Percentiles rank a stretch among this genome's conserved stretches.
Evolutionary conservation across 345 rosid species (phyloP).

Genomic region (Psidium friedrichsthalianum): DNA sequence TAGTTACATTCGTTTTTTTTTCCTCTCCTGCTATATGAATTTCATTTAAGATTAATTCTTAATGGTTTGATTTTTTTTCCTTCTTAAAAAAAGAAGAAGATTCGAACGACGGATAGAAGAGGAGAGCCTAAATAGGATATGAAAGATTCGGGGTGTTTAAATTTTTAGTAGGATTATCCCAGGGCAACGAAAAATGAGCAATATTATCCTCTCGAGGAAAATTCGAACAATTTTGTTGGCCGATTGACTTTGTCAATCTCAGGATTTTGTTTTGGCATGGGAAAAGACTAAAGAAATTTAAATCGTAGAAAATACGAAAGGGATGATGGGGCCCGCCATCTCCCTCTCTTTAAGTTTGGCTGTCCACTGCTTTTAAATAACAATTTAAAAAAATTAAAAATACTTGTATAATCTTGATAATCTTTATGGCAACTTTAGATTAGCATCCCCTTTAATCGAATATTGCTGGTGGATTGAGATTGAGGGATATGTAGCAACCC

Average conservation of each 20-base stretch:
- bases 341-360: not conserved
- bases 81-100: too few relatives aligned
- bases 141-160: too few relatives aligned
- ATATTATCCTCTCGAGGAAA: too few relatives aligned
- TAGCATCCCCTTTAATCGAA: not conserved
- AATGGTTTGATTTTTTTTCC: not conserved
- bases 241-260: not conserved
- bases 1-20: not conserved
- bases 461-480: not conserved
- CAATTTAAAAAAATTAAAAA: not conserved
- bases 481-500: too few relatives aligned
- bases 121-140: too few relatives aligned
- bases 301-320: not conserved
- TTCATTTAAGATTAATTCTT: not conserved
- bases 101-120: fast-evolving
- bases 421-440: not conserved
- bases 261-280: too few relatives aligned
- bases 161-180: too few relatives aligned
- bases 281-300: not conserved
- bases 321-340: not conserved
- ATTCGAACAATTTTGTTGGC: not conserved
- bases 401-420: not conserved
- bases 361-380: not conserved
- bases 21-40: not conserved
- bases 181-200: not conserved